Conservation (phyloP, 176 grass and related monocot genomes). For the Cymbopogon citratus region DNA sequence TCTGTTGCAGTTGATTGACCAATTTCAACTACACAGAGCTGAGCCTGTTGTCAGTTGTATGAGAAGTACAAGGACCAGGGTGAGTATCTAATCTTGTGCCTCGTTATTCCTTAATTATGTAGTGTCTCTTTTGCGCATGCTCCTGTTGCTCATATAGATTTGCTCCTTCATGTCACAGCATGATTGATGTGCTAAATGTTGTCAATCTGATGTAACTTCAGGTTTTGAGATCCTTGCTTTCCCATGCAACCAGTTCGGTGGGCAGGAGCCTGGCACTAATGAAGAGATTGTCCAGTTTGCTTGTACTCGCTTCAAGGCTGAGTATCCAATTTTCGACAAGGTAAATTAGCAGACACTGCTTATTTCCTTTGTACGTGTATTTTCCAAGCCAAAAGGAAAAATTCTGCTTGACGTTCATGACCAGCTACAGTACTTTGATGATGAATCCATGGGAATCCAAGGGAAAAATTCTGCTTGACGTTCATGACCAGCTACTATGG, state of each 20-base stretch:
- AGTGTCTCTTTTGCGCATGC: background rate
- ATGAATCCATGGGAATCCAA: background rate
- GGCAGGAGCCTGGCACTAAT: constrained; percentile 80
- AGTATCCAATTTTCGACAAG: constrained; percentile 94
- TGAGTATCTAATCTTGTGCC: background rate
- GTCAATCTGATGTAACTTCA: constrained; percentile 30
- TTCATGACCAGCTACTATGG: no score
- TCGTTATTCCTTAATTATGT: background rate
- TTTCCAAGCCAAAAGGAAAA: background rate
- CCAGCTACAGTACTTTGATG: background rate
- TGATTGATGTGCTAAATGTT: background rate
- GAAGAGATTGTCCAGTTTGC: constrained; percentile 84
- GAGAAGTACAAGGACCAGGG: constrained; percentile 69
- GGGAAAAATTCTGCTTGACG: no score
- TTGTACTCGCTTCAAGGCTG: constrained; percentile 82
- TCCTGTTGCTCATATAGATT: background rate
- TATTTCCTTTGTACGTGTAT: background rate
- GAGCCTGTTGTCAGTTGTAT: constrained; percentile 52
- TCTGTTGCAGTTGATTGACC: constrained; percentile 52
- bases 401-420: background rate
- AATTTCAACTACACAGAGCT: constrained; percentile 70
- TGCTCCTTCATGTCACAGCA: background rate
- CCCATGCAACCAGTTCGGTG: constrained; percentile 88
- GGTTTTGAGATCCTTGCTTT: constrained; percentile 85
- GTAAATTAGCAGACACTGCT: constrained; percentile 15